A percentile compares a stretch with the other conserved stretches of the same genome.
These are phyloP conservation scores for Ceratopteris richardii DNA, from an alignment of 75 land plant species.

Conservation along the genomic window DNA sequence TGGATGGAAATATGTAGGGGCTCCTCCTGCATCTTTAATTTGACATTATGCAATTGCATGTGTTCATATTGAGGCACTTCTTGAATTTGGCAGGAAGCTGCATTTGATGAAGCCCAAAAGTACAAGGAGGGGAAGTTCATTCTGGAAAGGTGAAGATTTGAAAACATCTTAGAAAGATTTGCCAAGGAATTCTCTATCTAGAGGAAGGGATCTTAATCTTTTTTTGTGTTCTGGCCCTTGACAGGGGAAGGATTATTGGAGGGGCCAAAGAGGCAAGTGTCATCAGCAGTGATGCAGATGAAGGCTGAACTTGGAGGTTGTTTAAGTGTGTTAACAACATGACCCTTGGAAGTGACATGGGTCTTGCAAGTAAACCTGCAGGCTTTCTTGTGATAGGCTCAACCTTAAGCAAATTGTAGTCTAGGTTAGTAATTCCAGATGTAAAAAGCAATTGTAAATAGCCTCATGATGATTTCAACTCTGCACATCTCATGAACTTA, in stretches of 20 bases:
- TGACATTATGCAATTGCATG: background rate
- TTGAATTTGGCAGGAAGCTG: constrained; percentile 46
- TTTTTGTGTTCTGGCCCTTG: background rate
- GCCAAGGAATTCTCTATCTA: background rate
- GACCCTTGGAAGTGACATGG: no score
- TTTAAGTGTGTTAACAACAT: no score
- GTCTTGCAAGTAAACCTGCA: no score
- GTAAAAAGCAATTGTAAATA: no score
- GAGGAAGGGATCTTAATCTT: background rate
- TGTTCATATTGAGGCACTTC: background rate
- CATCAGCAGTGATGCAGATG: constrained; percentile 4
- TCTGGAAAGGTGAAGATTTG: constrained; percentile 39
- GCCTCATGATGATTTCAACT: no score
- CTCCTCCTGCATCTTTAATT: no score
- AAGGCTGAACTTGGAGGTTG: background rate
- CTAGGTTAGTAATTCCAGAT: no score
- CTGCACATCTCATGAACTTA: no score
- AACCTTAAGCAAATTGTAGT: no score
- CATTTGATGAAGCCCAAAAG: constrained; percentile 59
- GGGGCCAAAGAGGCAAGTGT: background rate
- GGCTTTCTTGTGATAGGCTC: no score
- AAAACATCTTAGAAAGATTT: background rate
- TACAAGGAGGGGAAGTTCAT: constrained; percentile 81
- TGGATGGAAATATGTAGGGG: constrained; percentile 55
- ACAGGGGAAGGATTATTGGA: background rate